Conservation (phyloP, 1,139 yeast genomes). For the Candida glucosophila region DNA sequence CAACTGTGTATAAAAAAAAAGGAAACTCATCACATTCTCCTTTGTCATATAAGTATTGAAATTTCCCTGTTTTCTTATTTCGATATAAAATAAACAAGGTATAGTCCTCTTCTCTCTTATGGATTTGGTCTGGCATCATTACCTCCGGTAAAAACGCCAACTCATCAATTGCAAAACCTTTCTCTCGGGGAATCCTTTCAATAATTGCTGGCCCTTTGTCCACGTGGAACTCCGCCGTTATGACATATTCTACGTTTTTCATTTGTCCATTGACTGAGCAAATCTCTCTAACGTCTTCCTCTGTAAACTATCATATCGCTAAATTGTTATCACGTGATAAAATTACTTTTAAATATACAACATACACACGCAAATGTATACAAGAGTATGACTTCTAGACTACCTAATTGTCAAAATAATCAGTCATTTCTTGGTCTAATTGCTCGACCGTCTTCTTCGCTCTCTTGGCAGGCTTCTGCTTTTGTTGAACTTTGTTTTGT, state of each 20-base stretch:
- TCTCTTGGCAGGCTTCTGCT: constrained; percentile 28
- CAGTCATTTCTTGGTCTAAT: constrained; percentile 92
- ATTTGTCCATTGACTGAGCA: too few relatives aligned
- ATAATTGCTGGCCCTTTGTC: constrained; percentile 45
- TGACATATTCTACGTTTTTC: constrained; percentile 34
- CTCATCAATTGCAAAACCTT: constrained; percentile 37
- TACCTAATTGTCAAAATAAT: constrained; percentile 43
- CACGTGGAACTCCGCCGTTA: constrained; percentile 53
- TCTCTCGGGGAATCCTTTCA: constrained; percentile 39
- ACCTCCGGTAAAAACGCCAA: constrained; percentile 43
- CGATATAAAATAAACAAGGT: constrained; percentile 47
- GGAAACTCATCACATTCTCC: constrained; percentile 31
- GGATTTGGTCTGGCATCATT: constrained; percentile 58
- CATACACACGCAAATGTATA: too few relatives aligned
- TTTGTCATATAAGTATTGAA: constrained; percentile 30
- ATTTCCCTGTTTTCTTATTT: constrained; percentile 27
- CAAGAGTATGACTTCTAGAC: too few relatives aligned
- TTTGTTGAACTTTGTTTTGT: constrained; percentile 18
- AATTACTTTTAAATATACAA: too few relatives aligned
- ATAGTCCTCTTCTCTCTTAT: constrained; percentile 51
- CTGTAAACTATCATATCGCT: too few relatives aligned
- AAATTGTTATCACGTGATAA: too few relatives aligned
- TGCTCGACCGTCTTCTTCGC: constrained; percentile 80
- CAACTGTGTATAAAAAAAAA: constrained; percentile 48
- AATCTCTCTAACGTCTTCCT: too few relatives aligned